Base-by-base conservation (phyloP, 805 yeast species). In the Pichia pseudocactophila region DNA sequence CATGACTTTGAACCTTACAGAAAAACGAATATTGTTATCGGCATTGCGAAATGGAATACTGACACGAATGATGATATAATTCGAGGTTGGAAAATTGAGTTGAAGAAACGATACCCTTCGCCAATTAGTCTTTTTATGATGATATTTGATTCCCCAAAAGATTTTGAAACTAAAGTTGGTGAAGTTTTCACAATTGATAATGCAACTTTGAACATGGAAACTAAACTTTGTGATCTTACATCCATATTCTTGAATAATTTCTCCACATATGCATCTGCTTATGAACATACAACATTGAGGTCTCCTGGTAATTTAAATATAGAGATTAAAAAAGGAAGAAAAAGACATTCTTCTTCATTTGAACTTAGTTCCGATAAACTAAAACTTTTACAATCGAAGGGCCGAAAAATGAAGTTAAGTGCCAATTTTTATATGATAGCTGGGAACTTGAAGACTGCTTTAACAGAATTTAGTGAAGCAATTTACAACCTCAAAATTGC, bases 1-100 rank as follows among this genome's bases (percentile, higher is more conserved):
- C 85, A 82, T 51, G 97, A 90, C 59, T 78, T 90, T 49, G 97
- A 92, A 62, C 95, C 96, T 1, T 87, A 74, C 61, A 64, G 97
- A 40, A 86, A 87, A 55, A 76, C 83, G 0, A 75, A 86, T 51
- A 69, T 81, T 7, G 78, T 80, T 5, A 37, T 74, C 7, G 79
- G 77, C 0, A 45, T 71, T 13, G 66, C 70, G 1, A 49, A 56
- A 18, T 67, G 65, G 56, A 45, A 39, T 4, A 46, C 49, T 4
- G 54, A 52, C 8, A 40, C 57, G 11, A 52, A 54, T 9, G 48
- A 53, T 11, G 57, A 56, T 1, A 48, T 40, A 9, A 44, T 63
- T n/a, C 51, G 52, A 2, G 49, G 49, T 1, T 58, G 63, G 34
- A 48, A 73, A 34, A 52, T 48, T 1, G 56, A 59, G n/a, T 64